Evolutionary conservation across 2,329 filamentous ascomycete genomes (phyloP).

Genomic region (Fusarium miscanthi): DNA sequence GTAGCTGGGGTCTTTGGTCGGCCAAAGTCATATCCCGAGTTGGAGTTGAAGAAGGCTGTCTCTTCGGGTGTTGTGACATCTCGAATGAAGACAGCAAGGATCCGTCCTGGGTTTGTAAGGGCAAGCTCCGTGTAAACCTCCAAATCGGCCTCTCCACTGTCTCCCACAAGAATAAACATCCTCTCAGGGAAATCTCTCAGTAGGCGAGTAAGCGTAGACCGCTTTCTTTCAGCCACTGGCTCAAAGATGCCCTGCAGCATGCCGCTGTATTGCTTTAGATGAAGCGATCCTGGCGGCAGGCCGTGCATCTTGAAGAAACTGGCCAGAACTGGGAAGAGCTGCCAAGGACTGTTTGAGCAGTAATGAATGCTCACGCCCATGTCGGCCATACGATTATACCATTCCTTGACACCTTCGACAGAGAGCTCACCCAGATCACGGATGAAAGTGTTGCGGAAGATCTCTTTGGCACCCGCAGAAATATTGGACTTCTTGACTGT

Average conservation of each 20-base stretch:
- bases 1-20: conserved; percentile 44
- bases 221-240: conserved; percentile 94
- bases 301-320: conserved; percentile 85
- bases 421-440: conserved; percentile 84
- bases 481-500: conserved; percentile 98
- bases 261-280: conserved; percentile 94
- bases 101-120: conserved; percentile 81
- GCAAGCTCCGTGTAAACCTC: conserved; percentile 98
- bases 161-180: conserved; percentile 90
- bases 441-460: conserved; percentile 96
- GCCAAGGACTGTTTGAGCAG: conserved; percentile 99
- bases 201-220: conserved; percentile 85
- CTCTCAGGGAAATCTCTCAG: conserved; percentile 89
- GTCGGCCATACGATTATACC: conserved; percentile 82
- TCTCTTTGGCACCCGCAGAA: conserved; percentile 85
- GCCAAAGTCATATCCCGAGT: conserved; percentile 60
- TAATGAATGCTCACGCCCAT: conserved; percentile 94
- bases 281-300: conserved; percentile 88
- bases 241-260: conserved; percentile 99
- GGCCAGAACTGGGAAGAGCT: conserved; percentile 89
- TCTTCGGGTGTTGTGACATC: conserved; percentile 87
- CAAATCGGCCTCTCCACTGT: conserved; percentile 95
- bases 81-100: conserved; percentile 91
- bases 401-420: conserved; percentile 87
- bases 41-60: conserved; percentile 82